These are phyloP conservation scores for Penstemon barbatus DNA, from an alignment of 257 asterid genomes.

Conservation along the genomic window DNA sequence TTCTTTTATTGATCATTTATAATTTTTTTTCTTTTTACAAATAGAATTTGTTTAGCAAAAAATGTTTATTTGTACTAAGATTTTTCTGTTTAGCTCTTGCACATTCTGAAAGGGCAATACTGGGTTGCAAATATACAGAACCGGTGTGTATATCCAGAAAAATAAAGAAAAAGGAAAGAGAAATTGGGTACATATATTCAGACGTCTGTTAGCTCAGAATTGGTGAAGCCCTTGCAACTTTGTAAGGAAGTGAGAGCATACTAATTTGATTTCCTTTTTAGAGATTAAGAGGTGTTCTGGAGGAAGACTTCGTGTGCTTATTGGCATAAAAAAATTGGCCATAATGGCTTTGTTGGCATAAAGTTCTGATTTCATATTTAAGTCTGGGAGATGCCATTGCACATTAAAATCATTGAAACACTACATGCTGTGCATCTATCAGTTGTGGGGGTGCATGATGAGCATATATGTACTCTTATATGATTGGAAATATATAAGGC, in stretches of 20 bases:
- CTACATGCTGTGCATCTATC: constrained; percentile 11
- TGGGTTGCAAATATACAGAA: neutral
- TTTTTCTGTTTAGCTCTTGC: constrained; percentile 25
- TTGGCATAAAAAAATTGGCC: too few relatives aligned
- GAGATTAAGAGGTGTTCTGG: constrained; percentile 2
- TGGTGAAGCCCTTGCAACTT: too few relatives aligned
- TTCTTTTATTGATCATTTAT: too few relatives aligned
- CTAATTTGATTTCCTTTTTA: constrained; percentile 1
- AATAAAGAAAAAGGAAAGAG: neutral
- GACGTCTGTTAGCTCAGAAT: neutral
- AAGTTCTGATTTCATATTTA: neutral
- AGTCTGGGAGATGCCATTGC: constrained; percentile 13
- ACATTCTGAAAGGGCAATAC: constrained; percentile 26
- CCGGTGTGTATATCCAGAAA: constrained; percentile 12
- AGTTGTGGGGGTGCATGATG: too few relatives aligned
- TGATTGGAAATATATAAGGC: neutral
- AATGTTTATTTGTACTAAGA: neutral
- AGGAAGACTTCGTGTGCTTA: neutral
- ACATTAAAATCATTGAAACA: neutral
- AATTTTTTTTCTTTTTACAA: constrained; percentile 2
- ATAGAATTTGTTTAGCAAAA: neutral
- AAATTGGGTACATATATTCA: neutral
- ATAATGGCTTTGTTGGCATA: neutral
- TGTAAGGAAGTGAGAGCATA: constrained; percentile 3
- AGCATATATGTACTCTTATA: too few relatives aligned